Evolutionary conservation across 306 rosid species (phyloP), one percentile per base, ranked within the genome.

Genomic region (Pachyrhizus erosus): DNA sequence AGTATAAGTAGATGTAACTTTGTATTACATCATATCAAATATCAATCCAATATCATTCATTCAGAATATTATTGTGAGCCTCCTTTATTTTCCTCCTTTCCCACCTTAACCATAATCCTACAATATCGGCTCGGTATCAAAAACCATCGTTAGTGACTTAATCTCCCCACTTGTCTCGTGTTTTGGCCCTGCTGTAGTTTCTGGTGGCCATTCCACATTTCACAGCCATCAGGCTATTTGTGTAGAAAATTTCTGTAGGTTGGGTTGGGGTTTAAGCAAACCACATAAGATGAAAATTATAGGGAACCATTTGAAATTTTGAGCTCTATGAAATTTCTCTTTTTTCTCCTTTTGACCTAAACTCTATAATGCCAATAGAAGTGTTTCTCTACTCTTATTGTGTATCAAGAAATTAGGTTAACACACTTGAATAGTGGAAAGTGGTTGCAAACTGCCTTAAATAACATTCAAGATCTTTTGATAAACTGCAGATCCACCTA

Each of bases 11-110:
- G n/a, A 0, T 26, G 7, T 43, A 43, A 24, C 61, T 71, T 15
- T 51, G 77, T 49, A 72, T 49, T n/a, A 17, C 49, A 51, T 49
- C 12, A 18, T 48, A 52, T 73, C 62, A n/a, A 48, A 51, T 33
- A 52, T 73, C 46, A 18, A 31, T 72, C 29, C 18, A 11, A 10
- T 20, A 52, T 33, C 65, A 12, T 33, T 33, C 49, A 52, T 33
- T 52, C 78, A n/a, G 49, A 51, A 9, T 52, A 33, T 51, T 73
- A 52, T 27, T 48, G 77, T 24, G 17, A 72, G 15, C 26, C n/a
- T 72, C 43, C 43, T 17, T 45, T 70, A 39, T 71, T 71, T 46
- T 26, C 58, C 33, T 45, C 17, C 57, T 37, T 68, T 40, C 7
- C 33, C 17, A 20, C 74, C 54, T 2, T 46, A 46, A 71, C 40